phyloP scores from a whole-genome alignment of 1,139 yeast genomes.

The Candida frijolesensis region DNA sequence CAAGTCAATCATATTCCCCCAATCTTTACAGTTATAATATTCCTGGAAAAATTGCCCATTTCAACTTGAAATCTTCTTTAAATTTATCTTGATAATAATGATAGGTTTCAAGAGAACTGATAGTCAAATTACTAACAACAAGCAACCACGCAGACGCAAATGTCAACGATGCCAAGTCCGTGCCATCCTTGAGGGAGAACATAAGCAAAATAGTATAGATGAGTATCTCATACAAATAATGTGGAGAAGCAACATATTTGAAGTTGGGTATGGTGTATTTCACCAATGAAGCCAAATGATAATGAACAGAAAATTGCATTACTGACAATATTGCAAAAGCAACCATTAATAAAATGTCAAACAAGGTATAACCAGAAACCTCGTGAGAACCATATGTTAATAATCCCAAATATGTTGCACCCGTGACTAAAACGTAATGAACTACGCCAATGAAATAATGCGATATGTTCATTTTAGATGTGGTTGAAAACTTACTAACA shows the following conservation, averaged over 20 bases:
- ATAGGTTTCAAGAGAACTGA: constrained; percentile 63
- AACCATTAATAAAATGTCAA: constrained; percentile 20
- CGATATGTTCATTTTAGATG: constrained; percentile 66
- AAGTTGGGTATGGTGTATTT: constrained; percentile 69
- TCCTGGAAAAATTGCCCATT: constrained; percentile 25
- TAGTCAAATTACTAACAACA: constrained; percentile 61
- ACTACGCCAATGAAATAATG: constrained; percentile 77
- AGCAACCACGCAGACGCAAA: constrained; percentile 44
- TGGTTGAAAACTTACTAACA: constrained; percentile 48
- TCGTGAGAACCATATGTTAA: constrained; percentile 13
- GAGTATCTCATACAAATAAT: constrained; percentile 73
- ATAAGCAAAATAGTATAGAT: constrained; percentile 51
- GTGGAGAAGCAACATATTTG: constrained; percentile 65
- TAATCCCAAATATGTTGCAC: constrained; percentile 22
- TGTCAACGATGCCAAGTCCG: constrained; percentile 16
- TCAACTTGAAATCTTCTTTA: constrained; percentile 21
- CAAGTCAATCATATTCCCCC: not conserved
- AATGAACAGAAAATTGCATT: constrained; percentile 64
- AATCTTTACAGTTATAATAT: constrained; percentile 13
- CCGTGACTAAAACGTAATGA: constrained; percentile 53
- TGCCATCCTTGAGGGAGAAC: constrained; percentile 20
- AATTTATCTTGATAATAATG: constrained; percentile 47
- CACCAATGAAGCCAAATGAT: constrained; percentile 55
- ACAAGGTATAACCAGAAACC: constrained; percentile 11
- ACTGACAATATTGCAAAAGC: constrained; percentile 47